A percentile compares a stretch with the other conserved stretches of the same genome.
phyloP scores from a whole-genome alignment of 176 grass and related monocot species.

The Cenchrus fungigraminus region DNA sequence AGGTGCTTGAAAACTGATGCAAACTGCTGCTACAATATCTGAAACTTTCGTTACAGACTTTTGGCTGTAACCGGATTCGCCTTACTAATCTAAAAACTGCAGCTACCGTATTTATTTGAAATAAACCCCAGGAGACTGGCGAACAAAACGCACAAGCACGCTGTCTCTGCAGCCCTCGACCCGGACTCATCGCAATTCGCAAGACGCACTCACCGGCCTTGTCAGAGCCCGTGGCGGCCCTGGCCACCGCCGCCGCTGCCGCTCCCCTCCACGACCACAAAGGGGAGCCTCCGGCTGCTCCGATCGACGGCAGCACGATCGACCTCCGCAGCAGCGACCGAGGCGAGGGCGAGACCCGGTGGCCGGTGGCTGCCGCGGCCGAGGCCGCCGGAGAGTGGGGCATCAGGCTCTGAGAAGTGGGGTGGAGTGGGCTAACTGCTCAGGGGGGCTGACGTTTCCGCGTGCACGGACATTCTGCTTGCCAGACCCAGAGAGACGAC shows the following conservation, averaged over 20 bases:
- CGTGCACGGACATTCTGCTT: background rate
- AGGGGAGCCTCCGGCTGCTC: background rate
- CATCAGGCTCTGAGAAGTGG: conserved; percentile 31
- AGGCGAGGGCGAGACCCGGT: conserved; percentile 17
- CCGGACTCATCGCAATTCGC: background rate
- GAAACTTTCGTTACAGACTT: background rate
- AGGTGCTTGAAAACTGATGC: background rate
- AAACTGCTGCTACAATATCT: background rate
- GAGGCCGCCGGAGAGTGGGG: conserved; percentile 21
- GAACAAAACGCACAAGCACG: background rate
- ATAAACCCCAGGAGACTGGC: background rate
- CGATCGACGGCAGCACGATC: background rate
- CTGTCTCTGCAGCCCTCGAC: background rate
- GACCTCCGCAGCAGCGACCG: background rate
- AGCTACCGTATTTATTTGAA: too few species aligned
- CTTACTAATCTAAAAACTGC: too few species aligned
- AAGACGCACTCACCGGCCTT: conserved; percentile 32
- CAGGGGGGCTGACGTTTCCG: background rate
- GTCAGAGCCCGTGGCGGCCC: conserved; percentile 22
- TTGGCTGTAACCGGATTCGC: too few species aligned
- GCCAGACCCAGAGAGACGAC: background rate
- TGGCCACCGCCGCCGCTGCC: conserved; percentile 11
- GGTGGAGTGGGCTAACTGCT: background rate
- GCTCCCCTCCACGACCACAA: conserved; percentile 5
- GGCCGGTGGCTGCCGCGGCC: conserved; percentile 18